Conservation (phyloP, 2,329 filamentous ascomycete species). For the Dactylella cylindrospora region DNA sequence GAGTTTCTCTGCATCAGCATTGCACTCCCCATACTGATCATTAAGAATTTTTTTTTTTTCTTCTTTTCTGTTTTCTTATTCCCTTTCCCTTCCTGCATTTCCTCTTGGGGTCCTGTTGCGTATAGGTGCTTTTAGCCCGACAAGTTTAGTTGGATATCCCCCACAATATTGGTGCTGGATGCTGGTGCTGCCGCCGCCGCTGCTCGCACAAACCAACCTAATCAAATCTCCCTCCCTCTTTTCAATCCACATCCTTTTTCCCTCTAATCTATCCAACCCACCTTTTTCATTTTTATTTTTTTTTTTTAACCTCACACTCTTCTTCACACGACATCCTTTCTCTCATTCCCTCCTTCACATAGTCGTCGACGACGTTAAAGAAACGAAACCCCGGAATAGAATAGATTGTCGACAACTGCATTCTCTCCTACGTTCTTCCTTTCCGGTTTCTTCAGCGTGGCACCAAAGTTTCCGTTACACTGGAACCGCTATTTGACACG, state of each 20-base stretch:
- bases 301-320: slow-evolving; percentile 1
- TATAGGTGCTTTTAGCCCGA: too few species aligned
- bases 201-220: slow-evolving; percentile 13
- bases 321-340: slow-evolving; percentile 35
- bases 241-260: slow-evolving; percentile 26
- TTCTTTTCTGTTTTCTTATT: too few species aligned
- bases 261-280: slow-evolving; percentile 13
- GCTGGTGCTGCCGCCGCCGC: too few species aligned
- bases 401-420: too few species aligned
- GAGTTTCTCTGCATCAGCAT: too few species aligned
- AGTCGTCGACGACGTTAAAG: background rate
- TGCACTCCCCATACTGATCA: too few species aligned
- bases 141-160: slow-evolving; percentile 32
- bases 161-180: slow-evolving; percentile 41
- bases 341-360: background rate
- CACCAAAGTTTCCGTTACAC: slow-evolving; percentile 35
- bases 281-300: slow-evolving; percentile 24
- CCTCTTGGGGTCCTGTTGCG: too few species aligned
- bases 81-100: too few species aligned
- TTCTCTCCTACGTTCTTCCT: slow-evolving; percentile 17
- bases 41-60: too few species aligned
- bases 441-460: slow-evolving; percentile 5
- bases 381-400: too few species aligned
- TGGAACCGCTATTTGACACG: slow-evolving; percentile 36
- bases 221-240: slow-evolving; percentile 39